These are phyloP conservation scores for Annona squamosa DNA, from an alignment of 164 flowering plant genomes.

Conservation along the genomic window DNA sequence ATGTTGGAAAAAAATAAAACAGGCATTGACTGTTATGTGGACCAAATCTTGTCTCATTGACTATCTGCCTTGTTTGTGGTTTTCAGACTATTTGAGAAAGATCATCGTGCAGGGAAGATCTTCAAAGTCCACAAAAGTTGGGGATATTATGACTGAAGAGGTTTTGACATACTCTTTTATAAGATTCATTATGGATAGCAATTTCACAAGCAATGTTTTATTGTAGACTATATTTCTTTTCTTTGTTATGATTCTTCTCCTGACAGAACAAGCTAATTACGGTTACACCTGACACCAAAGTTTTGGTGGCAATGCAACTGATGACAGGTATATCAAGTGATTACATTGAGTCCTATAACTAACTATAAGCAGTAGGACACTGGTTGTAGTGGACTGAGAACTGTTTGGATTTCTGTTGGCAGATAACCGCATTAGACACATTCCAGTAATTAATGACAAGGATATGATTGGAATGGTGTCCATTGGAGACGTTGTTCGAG, in stretches of 20 bases:
- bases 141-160: slow-evolving; percentile 99
- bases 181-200: background rate
- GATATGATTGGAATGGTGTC: slow-evolving; percentile 96
- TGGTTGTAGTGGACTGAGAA: background rate
- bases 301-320: slow-evolving; percentile 89
- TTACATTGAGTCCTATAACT: background rate
- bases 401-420: slow-evolving; percentile 12
- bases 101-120: slow-evolving; percentile 98
- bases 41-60: background rate
- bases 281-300: slow-evolving; percentile 91
- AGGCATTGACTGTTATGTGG: background rate
- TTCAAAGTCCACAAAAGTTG: slow-evolving; percentile 95
- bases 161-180: slow-evolving; percentile 27
- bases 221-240: background rate
- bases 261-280: slow-evolving; percentile 94
- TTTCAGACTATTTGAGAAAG: slow-evolving; percentile 92
- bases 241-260: background rate
- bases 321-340: slow-evolving; percentile 70
- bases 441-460: slow-evolving; percentile 64
- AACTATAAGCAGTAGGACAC: too few relatives aligned
- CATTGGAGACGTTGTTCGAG: slow-evolving; percentile 97
- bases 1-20: background rate
- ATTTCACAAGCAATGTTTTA: background rate
- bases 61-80: background rate
- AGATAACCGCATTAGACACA: slow-evolving; percentile 98